These are phyloP conservation scores for Symbiotaphrina buchneri DNA, from an alignment of 495 filamentous ascomycete genomes.

Conservation along the genomic window DNA sequence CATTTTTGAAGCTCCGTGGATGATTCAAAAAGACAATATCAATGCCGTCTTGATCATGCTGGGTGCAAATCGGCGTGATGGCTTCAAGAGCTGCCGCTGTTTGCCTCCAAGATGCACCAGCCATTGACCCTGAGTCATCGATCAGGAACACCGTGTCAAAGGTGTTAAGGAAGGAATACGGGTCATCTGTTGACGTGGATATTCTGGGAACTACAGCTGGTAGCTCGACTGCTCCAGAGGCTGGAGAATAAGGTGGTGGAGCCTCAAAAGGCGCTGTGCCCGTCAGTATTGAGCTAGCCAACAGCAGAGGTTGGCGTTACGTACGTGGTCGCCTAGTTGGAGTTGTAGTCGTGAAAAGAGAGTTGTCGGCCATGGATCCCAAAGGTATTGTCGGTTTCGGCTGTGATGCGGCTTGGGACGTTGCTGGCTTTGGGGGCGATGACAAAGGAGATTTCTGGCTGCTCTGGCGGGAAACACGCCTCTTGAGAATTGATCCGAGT, in stretches of 20 bases:
- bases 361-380: too few species aligned
- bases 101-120: conserved; percentile 55
- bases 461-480: too few species aligned
- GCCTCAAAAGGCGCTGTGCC: too few species aligned
- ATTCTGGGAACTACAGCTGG: not conserved
- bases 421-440: too few species aligned
- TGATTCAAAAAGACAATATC: conserved; percentile 87
- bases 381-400: too few species aligned
- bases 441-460: too few species aligned
- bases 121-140: conserved; percentile 83
- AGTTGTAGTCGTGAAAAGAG: too few species aligned
- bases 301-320: too few species aligned
- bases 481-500: too few species aligned
- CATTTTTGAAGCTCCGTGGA: conserved; percentile 28
- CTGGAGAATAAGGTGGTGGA: conserved; percentile 2
- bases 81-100: conserved; percentile 44
- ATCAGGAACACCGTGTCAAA: conserved; percentile 92
- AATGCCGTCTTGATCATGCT: conserved; percentile 72
- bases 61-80: conserved; percentile 71
- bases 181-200: conserved; percentile 26
- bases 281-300: too few species aligned
- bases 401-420: too few species aligned
- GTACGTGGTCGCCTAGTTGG: too few species aligned
- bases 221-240: not conserved
- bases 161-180: conserved; percentile 57